Base-by-base conservation (phyloP, 129 eudicot species). In the Chrysanthemum makinoi region DNA sequence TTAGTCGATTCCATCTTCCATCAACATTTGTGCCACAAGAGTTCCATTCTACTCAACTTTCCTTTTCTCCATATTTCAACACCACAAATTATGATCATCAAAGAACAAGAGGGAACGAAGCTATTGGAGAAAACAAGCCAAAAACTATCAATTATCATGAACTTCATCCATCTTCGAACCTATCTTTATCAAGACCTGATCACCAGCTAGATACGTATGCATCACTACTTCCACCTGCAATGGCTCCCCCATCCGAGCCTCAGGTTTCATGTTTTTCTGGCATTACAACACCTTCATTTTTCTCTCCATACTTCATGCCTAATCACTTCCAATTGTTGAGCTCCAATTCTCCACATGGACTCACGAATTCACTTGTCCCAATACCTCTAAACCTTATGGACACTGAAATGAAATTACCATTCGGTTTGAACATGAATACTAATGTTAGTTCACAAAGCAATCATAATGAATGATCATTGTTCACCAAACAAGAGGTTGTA, bases 101-200 rank as follows among this genome's bases (percentile, higher is more conserved):
- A 52, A 51, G 74, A 15, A 22, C 66, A 26, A 72, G 66, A 22
- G 75, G 80, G 26, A 84, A 81, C 35, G 80, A 77, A 62, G 51
- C 62, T 43, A 46, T 49, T 18, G 59, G 28, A 12, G 79, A 62
- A 67, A 18, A 70, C 74, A 81, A 66, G 81, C 65, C 75, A 75
- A 71, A 65, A 10, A 28, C 60, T 70, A 77, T 17, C 55, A 59
- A 19, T 51, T 69, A 63, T 62, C 53, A 77, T 39, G 79, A 68
- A 66, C 63, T 80, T 84, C 84, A 86, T 66, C 84, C 76, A 26
- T 56, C 68, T 68, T 49, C 86, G 14, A 84, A 80, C 22, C 74
- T 86, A 77, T 86, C 91, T 43, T 66, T 86, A 55, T 80, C 87
- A 17, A 87, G 82, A 76, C 81, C 75, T 0, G 84, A 82, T 65